Evolutionary conservation across 2,329 filamentous ascomycete species (phyloP), one percentile per base, ranked within the genome.

Genomic region (Phaeosphaeria sp.): DNA sequence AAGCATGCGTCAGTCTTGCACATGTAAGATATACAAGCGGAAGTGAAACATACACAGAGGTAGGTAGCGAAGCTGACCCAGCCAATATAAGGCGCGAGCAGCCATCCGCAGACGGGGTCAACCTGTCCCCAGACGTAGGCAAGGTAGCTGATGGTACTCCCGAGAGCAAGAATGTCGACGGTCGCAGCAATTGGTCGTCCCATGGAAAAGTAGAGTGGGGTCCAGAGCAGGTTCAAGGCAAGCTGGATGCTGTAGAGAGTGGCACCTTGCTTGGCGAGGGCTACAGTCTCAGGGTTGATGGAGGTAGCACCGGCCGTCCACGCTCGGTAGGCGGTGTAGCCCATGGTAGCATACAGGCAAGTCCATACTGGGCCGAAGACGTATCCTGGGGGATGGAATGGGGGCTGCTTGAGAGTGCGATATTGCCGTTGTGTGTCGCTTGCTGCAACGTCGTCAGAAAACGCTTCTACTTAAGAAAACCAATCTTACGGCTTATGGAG

Each of bases 41-140:
- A 8, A 2, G 43, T 1, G 45, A 20, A 18, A 64, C 76, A 73
- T 63, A 86, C 87, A 69, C 88, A 92, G 51, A 98, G 81, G 74
- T 97, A 98, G 0, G 91, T 92, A 30, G 93, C 93, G 74, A 96
- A 97, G 52, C 88, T 82, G 67, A 97, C 79, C 94, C 94, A 98
- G 17, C 82, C 91, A 24, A 96, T 79, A 74, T 97, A 98, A 0
- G 93, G 94, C 22, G 86, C 85, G 77, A 96, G 84, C 64, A 87
- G 83, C 86, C 87, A 93, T 17, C 87, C 91, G 20, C 92, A 88
- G 7, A 87, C 83, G 20, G 82, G 76, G 75, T 97, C 93, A 47
- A 94, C 85, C 61, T 87, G 82, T 59, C 87, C 87, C 89, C 92
- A 97, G 56, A 91, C 79, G 70, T 90, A 91, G 15, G 91, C 84